These are phyloP conservation scores for Colletotrichum sp. DNA, from an alignment of 2,329 filamentous ascomycete genomes.

Conservation along the genomic window DNA sequence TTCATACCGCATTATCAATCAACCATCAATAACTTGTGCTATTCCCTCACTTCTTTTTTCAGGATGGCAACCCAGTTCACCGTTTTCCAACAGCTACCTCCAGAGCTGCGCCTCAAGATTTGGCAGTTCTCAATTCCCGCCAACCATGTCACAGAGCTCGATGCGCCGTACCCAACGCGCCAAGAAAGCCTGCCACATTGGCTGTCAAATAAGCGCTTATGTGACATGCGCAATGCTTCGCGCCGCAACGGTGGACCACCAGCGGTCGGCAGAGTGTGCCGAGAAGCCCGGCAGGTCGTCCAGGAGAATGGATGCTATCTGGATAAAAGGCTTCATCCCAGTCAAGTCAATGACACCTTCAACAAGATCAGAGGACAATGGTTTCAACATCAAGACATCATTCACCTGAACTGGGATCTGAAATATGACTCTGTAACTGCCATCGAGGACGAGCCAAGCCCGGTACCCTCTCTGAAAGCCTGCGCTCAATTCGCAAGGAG, in stretches of 20 bases:
- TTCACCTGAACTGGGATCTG: background rate
- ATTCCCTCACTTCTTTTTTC: background rate
- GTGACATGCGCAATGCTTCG: background rate
- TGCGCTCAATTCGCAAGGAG: background rate
- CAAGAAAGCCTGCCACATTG: accelerated
- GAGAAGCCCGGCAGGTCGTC: background rate
- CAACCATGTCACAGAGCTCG: background rate
- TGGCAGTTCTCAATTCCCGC: background rate
- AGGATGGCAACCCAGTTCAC: background rate
- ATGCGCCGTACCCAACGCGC: background rate
- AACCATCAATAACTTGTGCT: accelerated
- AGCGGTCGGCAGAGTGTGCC: background rate
- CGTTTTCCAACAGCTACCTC: background rate
- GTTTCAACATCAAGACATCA: background rate
- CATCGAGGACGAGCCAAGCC: background rate
- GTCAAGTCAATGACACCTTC: background rate
- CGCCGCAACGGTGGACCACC: background rate
- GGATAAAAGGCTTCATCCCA: background rate
- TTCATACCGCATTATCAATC: background rate
- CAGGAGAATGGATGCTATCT: background rate
- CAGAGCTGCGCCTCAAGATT: background rate
- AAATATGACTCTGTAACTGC: background rate
- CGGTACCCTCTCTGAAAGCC: background rate
- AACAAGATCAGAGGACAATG: background rate
- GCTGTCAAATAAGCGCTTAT: background rate